phyloP scores from a whole-genome alignment of 2,329 filamentous ascomycete species.

The Fusarium haematococcum region DNA sequence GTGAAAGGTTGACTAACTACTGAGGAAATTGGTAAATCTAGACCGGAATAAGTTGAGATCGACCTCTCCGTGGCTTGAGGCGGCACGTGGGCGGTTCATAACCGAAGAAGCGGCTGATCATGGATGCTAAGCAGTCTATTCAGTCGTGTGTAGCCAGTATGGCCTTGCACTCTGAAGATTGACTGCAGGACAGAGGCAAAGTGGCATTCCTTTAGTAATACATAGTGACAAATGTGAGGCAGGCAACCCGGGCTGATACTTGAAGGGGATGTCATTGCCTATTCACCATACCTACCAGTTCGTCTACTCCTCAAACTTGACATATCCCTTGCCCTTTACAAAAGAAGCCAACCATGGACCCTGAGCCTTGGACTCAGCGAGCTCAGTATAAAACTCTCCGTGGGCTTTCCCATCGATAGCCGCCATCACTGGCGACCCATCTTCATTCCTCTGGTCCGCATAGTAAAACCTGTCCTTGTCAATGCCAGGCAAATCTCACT shows the following conservation, averaged over 20 bases:
- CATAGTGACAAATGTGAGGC: background rate
- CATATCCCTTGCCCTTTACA: slow-evolving; percentile 15
- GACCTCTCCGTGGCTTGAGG: background rate
- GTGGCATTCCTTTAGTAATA: background rate
- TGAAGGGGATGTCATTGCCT: background rate
- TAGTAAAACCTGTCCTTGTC: slow-evolving; percentile 19
- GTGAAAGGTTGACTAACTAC: background rate
- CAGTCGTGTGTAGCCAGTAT: too few relatives aligned
- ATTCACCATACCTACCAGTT: background rate
- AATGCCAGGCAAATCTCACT: background rate
- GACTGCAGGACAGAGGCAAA: background rate
- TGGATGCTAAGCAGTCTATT: background rate
- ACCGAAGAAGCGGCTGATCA: background rate
- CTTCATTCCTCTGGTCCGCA: slow-evolving; percentile 13
- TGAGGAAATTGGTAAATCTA: background rate
- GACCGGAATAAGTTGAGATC: background rate
- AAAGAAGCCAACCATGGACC: slow-evolving; percentile 21
- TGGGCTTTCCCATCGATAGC: background rate
- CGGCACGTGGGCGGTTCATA: background rate
- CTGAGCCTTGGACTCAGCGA: background rate
- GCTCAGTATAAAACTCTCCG: slow-evolving; percentile 9
- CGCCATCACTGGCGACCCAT: slow-evolving; percentile 12
- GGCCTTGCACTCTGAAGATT: background rate
- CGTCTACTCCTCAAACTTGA: background rate
- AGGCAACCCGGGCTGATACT: background rate